A percentile compares a stretch with the other conserved stretches of the same genome.
Evolutionary conservation across 2,329 filamentous ascomycete species (phyloP).

Genomic region (Xylaria sp.): DNA sequence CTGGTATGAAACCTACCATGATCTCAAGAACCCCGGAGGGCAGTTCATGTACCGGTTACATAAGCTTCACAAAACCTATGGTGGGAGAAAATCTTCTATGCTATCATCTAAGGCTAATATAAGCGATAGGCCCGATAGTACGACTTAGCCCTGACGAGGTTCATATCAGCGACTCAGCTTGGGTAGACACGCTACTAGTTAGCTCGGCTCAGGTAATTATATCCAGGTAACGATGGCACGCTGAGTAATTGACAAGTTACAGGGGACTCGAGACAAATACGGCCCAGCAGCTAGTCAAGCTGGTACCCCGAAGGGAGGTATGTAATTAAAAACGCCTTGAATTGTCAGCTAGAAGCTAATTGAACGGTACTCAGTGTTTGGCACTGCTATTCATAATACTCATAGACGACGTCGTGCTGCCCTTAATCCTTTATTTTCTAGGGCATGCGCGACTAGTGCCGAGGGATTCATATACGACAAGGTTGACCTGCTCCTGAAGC

Average conservation of each 20-base stretch:
- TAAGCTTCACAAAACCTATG: slow-evolving; percentile 31
- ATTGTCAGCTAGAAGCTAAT: not conserved
- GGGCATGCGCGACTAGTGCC: slow-evolving; percentile 12
- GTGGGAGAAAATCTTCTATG: slow-evolving; percentile 7
- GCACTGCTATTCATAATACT: slow-evolving; percentile 27
- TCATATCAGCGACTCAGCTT: slow-evolving; percentile 33
- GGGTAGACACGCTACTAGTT: slow-evolving; percentile 30
- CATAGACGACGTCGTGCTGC: slow-evolving; percentile 31
- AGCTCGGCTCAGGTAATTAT: slow-evolving; percentile 23
- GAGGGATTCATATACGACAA: slow-evolving; percentile 35
- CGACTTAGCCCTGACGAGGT: slow-evolving; percentile 64
- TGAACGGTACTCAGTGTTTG: slow-evolving; percentile 25
- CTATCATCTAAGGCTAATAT: slow-evolving; percentile 1
- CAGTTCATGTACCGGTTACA: slow-evolving; percentile 32
- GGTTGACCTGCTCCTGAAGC: slow-evolving; percentile 19
- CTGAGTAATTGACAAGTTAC: not conserved
- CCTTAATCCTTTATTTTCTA: slow-evolving; percentile 33
- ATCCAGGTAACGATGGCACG: not conserved
- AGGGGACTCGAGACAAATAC: slow-evolving; percentile 37
- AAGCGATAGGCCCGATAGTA: slow-evolving; percentile 58
- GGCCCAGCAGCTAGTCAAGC: slow-evolving; percentile 28
- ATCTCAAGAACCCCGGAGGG: slow-evolving; percentile 54
- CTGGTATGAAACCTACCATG: slow-evolving; percentile 39
- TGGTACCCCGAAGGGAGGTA: slow-evolving; percentile 31
- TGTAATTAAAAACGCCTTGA: not conserved